These are phyloP conservation scores for Suillus ampliporus DNA, from an alignment of 768 basidiomycete species.

Conservation along the genomic window DNA sequence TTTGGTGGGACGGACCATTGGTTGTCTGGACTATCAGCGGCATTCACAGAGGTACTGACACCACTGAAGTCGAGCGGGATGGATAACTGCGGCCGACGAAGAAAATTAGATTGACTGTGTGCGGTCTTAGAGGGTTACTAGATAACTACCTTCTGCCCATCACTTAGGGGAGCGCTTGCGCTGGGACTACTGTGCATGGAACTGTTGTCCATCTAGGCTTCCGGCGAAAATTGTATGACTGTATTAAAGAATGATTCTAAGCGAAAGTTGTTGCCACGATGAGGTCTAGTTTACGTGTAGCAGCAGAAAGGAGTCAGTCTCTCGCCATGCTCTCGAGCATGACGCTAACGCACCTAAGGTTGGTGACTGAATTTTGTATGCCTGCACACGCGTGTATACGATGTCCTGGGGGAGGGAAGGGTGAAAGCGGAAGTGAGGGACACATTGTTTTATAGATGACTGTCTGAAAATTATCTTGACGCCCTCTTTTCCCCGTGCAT, in stretches of 20 bases:
- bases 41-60: constrained; percentile 12
- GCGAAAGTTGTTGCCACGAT: background rate
- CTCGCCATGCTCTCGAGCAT: constrained; percentile 1
- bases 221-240: no score
- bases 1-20: constrained; percentile 67
- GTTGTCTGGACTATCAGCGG: constrained; percentile 21
- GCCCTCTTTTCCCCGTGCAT: constrained; percentile 17
- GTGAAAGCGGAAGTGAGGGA: constrained; percentile 12
- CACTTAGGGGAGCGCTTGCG: background rate
- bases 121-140: background rate
- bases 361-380: constrained; percentile 26
- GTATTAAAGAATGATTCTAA: background rate
- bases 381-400: constrained; percentile 25
- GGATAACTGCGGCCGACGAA: constrained; percentile 19
- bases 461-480: constrained; percentile 12
- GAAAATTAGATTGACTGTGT: background rate
- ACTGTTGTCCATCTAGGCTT: background rate
- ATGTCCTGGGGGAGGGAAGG: constrained; percentile 13
- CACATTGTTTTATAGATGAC: constrained; percentile 30
- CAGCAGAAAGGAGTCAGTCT: background rate
- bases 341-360: background rate
- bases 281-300: background rate
- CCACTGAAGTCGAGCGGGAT: constrained; percentile 29
- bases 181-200: background rate
- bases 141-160: constrained; percentile 24